A percentile compares a stretch with the other conserved stretches of the same genome.
Conservation (phyloP, 176 grass and related monocot genomes). For the Cenchrus fungigraminus region DNA sequence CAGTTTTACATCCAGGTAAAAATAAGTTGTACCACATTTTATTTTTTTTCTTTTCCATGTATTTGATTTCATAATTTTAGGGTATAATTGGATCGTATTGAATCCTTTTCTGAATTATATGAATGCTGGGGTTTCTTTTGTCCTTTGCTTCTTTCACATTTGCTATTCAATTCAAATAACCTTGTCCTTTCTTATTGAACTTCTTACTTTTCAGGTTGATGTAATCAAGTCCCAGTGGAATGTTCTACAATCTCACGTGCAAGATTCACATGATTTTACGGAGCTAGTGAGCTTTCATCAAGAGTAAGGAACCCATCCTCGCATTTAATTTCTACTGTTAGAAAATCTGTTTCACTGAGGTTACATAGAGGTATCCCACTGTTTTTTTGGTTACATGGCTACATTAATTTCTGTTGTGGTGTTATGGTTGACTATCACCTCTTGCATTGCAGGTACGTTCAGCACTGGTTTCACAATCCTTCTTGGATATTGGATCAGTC, state of each 20-base stretch:
- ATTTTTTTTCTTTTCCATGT: not conserved
- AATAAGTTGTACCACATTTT: not conserved
- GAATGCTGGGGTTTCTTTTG: conserved; percentile 13
- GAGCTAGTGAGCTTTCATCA: conserved; percentile 97
- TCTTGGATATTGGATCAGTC: conserved; percentile 96
- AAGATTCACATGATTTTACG: conserved; percentile 99
- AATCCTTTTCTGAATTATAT: not conserved
- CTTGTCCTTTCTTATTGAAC: conserved; percentile 1
- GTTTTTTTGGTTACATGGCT: not conserved
- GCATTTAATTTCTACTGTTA: not conserved
- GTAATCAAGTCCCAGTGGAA: conserved; percentile 99
- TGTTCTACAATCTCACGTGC: conserved; percentile 90
- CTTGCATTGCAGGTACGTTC: conserved; percentile 72
- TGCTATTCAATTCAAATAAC: conserved; percentile 3
- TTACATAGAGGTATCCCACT: conserved; percentile 13
- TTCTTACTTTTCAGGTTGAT: conserved; percentile 70
- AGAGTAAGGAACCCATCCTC: conserved; percentile 61
- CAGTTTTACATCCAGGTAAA: conserved; percentile 98
- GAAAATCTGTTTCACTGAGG: not conserved
- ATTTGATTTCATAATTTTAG: conserved; percentile 1
- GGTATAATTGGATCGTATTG: not conserved
- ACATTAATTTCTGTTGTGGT: not conserved
- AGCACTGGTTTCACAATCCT: conserved; percentile 93
- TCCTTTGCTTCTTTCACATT: not conserved
- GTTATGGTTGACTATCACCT: conserved; percentile 23